Evolutionary conservation across 1,284 basidiomycete species (phyloP), one percentile per base, ranked within the genome.

Genomic region (Marasmius sp.): DNA sequence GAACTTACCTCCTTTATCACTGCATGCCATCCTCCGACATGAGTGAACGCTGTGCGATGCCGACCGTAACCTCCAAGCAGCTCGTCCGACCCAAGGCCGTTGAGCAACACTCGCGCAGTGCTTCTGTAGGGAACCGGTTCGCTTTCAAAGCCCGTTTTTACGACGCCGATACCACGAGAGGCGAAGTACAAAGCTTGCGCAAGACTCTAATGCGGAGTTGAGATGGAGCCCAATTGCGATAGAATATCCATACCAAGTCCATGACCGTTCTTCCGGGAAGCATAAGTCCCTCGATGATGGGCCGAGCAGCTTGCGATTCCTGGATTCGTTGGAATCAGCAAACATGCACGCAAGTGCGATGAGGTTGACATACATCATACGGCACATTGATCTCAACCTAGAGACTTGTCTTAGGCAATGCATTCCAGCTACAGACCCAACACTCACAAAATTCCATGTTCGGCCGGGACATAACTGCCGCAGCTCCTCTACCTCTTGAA

Each of bases 41-140:
- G 52, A 6, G 52, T 81, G 72, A 86, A 98, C 0, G 90, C 92
- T 10, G 88, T 85, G 12, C 94, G 85, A 77, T 98, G 95, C 54
- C 97, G 83, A 0, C 92, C 85, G 74, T 99, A 99, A 0, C 97
- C 97, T 1, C 94, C 97, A 0, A 99, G 81, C 34, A 98, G 82
- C 73, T 99, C 97, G 72, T 99, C 97, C 0, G 97, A 94, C 0
- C 97, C 97, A 1, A 99, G 79, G 0, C 97, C 97, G 62, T 90
- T 97, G 22, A 99, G 76, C 16, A 98, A 80, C 0, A 98, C 95
- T 48, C 87, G 85, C 0, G 97, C 94, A 3, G 81, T 74, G 61
- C 92, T 94, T 0, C 76, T 81, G 73, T 97, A 97, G 7, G 80
- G 75, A 51, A 70, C 62, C 2, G 79, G 72, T 10, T 77, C 72